Evolutionary conservation across 2,329 filamentous ascomycete species (phyloP), one percentile per base, ranked within the genome.

Genomic region (Fusarium beomiforme): DNA sequence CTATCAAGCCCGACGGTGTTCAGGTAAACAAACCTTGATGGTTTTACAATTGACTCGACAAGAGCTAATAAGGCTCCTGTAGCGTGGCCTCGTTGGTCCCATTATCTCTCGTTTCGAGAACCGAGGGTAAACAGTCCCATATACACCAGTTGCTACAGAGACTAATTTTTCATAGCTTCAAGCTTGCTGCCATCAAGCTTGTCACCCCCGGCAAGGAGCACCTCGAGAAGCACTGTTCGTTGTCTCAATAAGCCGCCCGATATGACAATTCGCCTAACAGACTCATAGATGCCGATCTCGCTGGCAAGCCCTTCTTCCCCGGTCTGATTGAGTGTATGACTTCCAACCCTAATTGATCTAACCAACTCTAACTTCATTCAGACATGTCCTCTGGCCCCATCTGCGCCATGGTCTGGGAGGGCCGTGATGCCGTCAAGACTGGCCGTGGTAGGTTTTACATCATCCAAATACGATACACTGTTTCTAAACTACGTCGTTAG

Each of bases 321-420:
- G 94, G 94, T 82, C 92, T 98, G 80, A 91, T 98, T 82, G 86
- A 92, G 85, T 98, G 94, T 97, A 89, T 76, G 92, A 83, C 62
- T 37, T 19, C 19, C 19, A 2, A 36, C 3, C 19, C 21, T 23
- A 31, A 57, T 39, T 26, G 41, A 33, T 36, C 44, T 17, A 23
- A 46, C 26, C 34, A 13, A 23, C 33, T 39, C 72, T 75, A 65
- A 75, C 55, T 36, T 37, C 9, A 13, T 24, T 13, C 46, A 97
- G 94, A 98, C 91, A 99, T 98, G 96, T 87, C 90, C 84, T 95
- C 91, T 84, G 96, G 96, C 83, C 96, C 96, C 84, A 95, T 99
- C 88, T 92, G 90, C 89, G 96, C 96, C 88, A 99, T 98, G 95
- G 92, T 99, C 86, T 99, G 96, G 96, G 95, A 99, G 87, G 96